Conservation (phyloP, 306 rosid genomes). For the Alnus rubra region DNA sequence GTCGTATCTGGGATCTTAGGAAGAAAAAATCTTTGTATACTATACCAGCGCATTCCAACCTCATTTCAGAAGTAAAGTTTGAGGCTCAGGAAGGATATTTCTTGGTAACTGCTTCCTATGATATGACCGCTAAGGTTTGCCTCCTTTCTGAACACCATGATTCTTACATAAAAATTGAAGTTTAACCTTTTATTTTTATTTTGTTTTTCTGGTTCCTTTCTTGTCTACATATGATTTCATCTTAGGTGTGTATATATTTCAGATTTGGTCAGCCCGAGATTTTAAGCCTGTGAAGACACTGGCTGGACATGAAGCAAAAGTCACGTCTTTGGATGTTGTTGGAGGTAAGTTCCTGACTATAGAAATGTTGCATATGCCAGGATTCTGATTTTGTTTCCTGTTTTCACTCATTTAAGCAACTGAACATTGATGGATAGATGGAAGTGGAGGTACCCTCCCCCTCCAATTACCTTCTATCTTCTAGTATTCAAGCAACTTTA, state of each 20-base stretch:
- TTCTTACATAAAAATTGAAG: background rate
- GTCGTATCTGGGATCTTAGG: conserved; percentile 93
- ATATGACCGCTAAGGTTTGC: conserved; percentile 90
- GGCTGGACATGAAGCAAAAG: conserved; percentile 92
- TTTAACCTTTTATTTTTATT: conserved; percentile 4
- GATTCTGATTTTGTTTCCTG: background rate
- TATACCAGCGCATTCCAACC: conserved; percentile 95
- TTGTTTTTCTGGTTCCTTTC: conserved; percentile 12
- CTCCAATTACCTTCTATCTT: conserved; percentile 4
- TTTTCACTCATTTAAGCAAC: background rate
- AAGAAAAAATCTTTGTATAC: conserved; percentile 78
- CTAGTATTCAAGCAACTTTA: background rate
- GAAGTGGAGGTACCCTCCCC: background rate
- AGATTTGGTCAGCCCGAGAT: conserved; percentile 97
- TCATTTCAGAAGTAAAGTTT: conserved; percentile 86
- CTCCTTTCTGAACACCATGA: conserved; percentile 1
- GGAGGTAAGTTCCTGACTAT: conserved; percentile 54
- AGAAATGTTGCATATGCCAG: conserved; percentile 20
- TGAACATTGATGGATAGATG: background rate
- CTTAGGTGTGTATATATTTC: conserved; percentile 27
- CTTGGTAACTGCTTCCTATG: conserved; percentile 88
- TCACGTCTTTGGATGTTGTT: conserved; percentile 73
- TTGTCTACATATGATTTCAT: conserved; percentile 25
- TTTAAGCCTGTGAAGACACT: conserved; percentile 89
- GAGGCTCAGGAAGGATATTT: conserved; percentile 98